Evolutionary conservation across 495 filamentous ascomycete genomes (phyloP).

Genomic region (Acidomyces sp.): DNA sequence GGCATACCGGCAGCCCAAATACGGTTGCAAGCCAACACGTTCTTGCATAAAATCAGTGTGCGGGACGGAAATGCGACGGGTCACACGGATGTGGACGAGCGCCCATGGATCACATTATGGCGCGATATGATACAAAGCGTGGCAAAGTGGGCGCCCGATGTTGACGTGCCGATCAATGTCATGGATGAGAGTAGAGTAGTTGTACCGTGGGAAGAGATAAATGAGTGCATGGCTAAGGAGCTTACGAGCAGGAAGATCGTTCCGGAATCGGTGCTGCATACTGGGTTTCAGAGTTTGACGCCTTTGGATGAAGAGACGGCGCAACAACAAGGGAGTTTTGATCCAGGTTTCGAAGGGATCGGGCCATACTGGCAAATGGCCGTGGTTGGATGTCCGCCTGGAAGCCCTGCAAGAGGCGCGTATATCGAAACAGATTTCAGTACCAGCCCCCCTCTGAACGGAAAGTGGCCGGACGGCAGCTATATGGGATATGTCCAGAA

Average conservation of each 20-base stretch:
- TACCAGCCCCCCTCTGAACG: constrained; percentile 15
- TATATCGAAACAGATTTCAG: constrained; percentile 21
- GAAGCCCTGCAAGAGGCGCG: constrained; percentile 21
- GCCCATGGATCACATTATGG: constrained; percentile 26
- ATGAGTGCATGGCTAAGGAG: constrained; percentile 21
- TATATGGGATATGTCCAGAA: constrained; percentile 29
- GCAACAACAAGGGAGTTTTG: constrained; percentile 6
- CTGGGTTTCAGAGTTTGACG: constrained; percentile 9
- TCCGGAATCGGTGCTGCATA: constrained; percentile 3
- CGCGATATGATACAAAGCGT: constrained; percentile 18
- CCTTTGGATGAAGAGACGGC: constrained; percentile 8
- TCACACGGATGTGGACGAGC: constrained; percentile 14
- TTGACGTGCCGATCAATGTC: constrained; percentile 28
- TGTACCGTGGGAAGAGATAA: constrained; percentile 28
- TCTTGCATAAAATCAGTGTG: constrained; percentile 20
- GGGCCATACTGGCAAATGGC: constrained; percentile 27
- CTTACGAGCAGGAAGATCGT: constrained; percentile 10
- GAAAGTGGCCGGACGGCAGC: constrained; percentile 14
- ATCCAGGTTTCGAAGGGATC: constrained; percentile 17
- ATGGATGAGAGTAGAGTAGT: constrained; percentile 27
- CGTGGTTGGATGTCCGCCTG: constrained; percentile 23
- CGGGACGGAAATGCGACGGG: constrained; percentile 23
- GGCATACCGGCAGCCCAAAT: constrained; percentile 23
- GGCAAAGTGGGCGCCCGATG: constrained; percentile 24
- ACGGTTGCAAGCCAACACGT: constrained; percentile 22